A percentile compares a stretch with the other conserved stretches of the same genome.
Evolutionary conservation across 2,329 filamentous ascomycete species (phyloP).

Genomic region (Clonostachys rosea): DNA sequence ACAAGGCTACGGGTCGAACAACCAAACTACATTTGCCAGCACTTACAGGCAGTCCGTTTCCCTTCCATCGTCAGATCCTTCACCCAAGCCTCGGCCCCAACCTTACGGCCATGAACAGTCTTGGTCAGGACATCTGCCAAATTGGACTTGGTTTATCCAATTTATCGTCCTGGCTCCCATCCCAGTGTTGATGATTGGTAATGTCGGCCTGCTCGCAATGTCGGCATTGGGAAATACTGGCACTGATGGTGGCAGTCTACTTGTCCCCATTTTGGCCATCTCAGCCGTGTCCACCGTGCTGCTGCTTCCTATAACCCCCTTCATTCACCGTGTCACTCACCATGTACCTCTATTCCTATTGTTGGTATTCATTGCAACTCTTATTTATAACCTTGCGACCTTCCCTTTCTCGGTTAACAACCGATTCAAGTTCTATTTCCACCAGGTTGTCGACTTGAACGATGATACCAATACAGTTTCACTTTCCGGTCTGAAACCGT

Average conservation of each 20-base stretch:
- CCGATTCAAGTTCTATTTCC: constrained; percentile 82
- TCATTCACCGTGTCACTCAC: constrained; percentile 80
- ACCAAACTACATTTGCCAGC: constrained; percentile 47
- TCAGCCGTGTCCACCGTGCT: constrained; percentile 66
- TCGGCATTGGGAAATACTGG: constrained; percentile 75
- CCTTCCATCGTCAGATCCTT: constrained; percentile 9
- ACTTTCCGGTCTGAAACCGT: constrained; percentile 64
- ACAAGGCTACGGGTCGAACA: constrained; percentile 24
- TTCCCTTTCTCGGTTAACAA: constrained; percentile 83
- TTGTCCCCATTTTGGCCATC: constrained; percentile 68
- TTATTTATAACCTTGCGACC: constrained; percentile 80
- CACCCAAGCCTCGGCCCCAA: constrained; percentile 14
- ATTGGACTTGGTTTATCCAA: constrained; percentile 85
- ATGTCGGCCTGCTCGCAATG: constrained; percentile 69
- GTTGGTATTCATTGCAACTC: constrained; percentile 65
- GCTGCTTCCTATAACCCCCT: constrained; percentile 73
- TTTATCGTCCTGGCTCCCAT: constrained; percentile 77
- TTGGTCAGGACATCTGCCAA: constrained; percentile 77
- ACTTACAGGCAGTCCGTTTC: constrained; percentile 47
- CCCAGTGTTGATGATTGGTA: constrained; percentile 70
- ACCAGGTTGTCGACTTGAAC: constrained; percentile 76
- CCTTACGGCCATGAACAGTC: constrained; percentile 70
- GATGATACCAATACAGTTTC: constrained; percentile 65
- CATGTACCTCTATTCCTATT: constrained; percentile 78
- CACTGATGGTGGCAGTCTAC: constrained; percentile 70